Evolutionary conservation across 2,329 filamentous ascomycete genomes (phyloP).

Genomic region (Colletotrichum echinochloae): DNA sequence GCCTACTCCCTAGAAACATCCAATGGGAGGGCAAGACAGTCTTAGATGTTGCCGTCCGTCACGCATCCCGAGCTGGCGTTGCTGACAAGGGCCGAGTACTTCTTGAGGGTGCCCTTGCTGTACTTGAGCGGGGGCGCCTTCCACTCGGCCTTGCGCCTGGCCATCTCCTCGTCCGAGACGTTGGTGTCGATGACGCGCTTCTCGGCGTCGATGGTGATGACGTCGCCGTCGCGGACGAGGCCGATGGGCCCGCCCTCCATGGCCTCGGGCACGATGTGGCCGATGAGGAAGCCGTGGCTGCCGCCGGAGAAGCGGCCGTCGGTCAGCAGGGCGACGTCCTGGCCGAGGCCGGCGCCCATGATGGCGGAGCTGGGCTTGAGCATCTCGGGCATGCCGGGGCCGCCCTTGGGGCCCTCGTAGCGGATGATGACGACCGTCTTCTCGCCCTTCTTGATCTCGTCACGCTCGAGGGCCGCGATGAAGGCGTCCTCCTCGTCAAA

Average conservation of each 20-base stretch:
- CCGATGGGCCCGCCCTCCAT: slow-evolving; percentile 88
- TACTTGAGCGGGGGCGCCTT: slow-evolving; percentile 69
- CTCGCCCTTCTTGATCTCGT: slow-evolving; percentile 84
- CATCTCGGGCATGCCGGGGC: slow-evolving; percentile 95
- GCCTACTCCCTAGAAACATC: not conserved
- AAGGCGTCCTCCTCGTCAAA: slow-evolving; percentile 88
- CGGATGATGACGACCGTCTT: slow-evolving; percentile 92
- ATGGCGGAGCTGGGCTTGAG: slow-evolving; percentile 92
- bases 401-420: slow-evolving; percentile 93
- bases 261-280: slow-evolving; percentile 89
- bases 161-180: slow-evolving; percentile 74
- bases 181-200: slow-evolving; percentile 76
- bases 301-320: slow-evolving; percentile 84
- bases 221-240: slow-evolving; percentile 83
- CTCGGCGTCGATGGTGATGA: slow-evolving; percentile 85
- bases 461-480: slow-evolving; percentile 80
- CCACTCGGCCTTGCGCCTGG: slow-evolving; percentile 69
- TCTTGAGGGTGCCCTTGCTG: slow-evolving; percentile 74
- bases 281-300: slow-evolving; percentile 87
- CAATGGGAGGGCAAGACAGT: not conserved
- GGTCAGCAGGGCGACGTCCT: slow-evolving; percentile 80
- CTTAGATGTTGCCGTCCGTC: slow-evolving; percentile 57
- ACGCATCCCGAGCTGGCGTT: slow-evolving; percentile 71
- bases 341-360: slow-evolving; percentile 87
- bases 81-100: slow-evolving; percentile 73